These are phyloP conservation scores for Peronospora destructor DNA, from an alignment of 352 stramenopile genomes.

Conservation along the genomic window DNA sequence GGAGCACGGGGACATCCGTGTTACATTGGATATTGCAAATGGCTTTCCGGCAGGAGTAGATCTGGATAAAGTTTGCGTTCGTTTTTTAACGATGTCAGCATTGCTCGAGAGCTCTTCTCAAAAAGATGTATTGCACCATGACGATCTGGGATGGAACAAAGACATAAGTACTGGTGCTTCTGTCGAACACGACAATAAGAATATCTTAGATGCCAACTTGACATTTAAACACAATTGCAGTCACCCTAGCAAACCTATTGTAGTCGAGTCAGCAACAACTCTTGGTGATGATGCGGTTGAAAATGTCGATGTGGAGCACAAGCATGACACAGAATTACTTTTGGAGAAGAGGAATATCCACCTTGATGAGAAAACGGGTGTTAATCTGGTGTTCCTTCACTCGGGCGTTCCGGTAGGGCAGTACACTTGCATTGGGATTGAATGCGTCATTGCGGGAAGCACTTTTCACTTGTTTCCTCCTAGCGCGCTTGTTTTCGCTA, in stretches of 20 bases:
- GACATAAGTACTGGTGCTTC: not conserved
- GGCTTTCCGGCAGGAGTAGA: conserved; percentile 53
- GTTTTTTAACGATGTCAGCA: conserved; percentile 22
- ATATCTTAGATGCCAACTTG: not conserved
- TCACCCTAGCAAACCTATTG: not conserved
- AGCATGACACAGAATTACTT: conserved; percentile 19
- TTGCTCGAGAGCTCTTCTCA: not conserved
- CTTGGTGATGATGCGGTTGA: conserved; percentile 1
- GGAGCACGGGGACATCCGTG: conserved; percentile 50
- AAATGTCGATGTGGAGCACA: not conserved
- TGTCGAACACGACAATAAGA: not conserved
- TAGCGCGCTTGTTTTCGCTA: conserved; percentile 22
- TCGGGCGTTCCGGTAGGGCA: conserved; percentile 35
- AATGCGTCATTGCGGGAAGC: conserved; percentile 50
- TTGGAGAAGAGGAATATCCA: conserved; percentile 54
- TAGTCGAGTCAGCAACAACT: conserved; percentile 1
- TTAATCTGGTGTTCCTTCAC: conserved; percentile 46
- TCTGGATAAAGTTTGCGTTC: conserved; percentile 45
- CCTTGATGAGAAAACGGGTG: conserved; percentile 47
- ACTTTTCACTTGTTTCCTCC: conserved; percentile 41
- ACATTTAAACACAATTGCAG: not conserved
- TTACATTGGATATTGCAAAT: conserved; percentile 48
- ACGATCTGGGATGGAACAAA: conserved; percentile 4
- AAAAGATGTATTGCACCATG: not conserved
- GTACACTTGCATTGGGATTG: conserved; percentile 49